Evolutionary conservation across 2,329 filamentous ascomycete genomes (phyloP).

Genomic region (Curvularia sp.): DNA sequence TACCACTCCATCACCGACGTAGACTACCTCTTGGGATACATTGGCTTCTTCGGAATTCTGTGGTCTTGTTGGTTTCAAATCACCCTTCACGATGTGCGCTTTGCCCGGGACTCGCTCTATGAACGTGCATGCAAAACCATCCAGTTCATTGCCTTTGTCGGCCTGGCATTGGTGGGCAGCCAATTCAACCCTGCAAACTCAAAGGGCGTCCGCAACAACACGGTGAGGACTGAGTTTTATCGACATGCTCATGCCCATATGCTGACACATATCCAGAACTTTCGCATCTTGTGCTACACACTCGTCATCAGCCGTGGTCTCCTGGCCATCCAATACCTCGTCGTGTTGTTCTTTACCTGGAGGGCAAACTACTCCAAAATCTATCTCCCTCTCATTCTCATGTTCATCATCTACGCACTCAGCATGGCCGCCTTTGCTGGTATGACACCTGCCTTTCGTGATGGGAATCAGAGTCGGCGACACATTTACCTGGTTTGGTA

Average conservation of each 20-base stretch:
- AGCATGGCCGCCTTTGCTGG: constrained; percentile 40
- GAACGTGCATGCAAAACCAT: constrained; percentile 48
- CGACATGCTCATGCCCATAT: background rate
- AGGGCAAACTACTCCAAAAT: constrained; percentile 42
- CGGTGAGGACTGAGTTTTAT: constrained; percentile 23
- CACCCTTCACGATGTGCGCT: constrained; percentile 51
- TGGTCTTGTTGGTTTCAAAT: constrained; percentile 51
- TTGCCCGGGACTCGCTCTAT: constrained; percentile 49
- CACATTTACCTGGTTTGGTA: constrained; percentile 48
- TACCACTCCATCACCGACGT: constrained; percentile 50
- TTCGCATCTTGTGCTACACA: constrained; percentile 46
- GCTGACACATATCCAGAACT: constrained; percentile 36
- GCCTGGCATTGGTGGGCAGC: constrained; percentile 47
- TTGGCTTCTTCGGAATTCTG: constrained; percentile 50
- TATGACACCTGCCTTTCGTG: constrained; percentile 46
- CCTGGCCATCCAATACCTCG: constrained; percentile 42
- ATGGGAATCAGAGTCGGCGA: constrained; percentile 16
- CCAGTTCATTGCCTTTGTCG: constrained; percentile 50
- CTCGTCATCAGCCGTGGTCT: constrained; percentile 45
- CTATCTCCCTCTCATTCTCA: constrained; percentile 43
- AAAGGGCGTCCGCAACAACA: constrained; percentile 36
- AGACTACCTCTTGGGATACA: constrained; percentile 44
- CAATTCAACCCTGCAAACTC: constrained; percentile 42
- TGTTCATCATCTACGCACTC: constrained; percentile 38
- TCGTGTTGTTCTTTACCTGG: constrained; percentile 45